Conservation (phyloP, 1,139 yeast species). For the Yamadazyma atlantica region DNA sequence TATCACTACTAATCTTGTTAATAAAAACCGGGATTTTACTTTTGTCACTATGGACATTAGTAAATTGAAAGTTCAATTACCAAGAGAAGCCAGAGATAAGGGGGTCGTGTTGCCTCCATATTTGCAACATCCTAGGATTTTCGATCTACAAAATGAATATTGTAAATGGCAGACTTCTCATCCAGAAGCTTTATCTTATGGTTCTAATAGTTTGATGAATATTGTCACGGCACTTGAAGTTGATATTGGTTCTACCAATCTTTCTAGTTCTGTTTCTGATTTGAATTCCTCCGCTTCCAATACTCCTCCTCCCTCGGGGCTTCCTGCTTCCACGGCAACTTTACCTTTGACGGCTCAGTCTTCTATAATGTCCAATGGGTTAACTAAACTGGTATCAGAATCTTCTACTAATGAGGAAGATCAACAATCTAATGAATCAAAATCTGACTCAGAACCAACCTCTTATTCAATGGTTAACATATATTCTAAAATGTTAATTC, state of each 20-base stretch:
- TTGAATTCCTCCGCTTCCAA: conserved; percentile 8
- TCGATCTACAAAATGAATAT: conserved; percentile 75
- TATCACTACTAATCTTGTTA: conserved; percentile 43
- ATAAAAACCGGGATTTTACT: conserved; percentile 53
- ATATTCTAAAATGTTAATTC: conserved; percentile 45
- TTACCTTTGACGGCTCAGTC: neutral
- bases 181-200: conserved; percentile 59
- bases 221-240: conserved; percentile 63
- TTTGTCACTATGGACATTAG: conserved; percentile 68
- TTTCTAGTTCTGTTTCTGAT: neutral
- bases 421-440: neutral
- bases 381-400: neutral
- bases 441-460: neutral
- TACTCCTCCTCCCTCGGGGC: conserved; percentile 1
- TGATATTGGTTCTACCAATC: conserved; percentile 32
- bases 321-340: conserved; percentile 9
- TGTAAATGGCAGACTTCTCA: conserved; percentile 64
- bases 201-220: conserved; percentile 49
- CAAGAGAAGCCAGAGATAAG: conserved; percentile 80
- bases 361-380: neutral
- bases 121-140: conserved; percentile 72
- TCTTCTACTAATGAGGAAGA: neutral
- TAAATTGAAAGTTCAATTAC: conserved; percentile 73
- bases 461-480: conserved; percentile 13
- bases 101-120: conserved; percentile 70